These are phyloP conservation scores for Flaveria robusta DNA, from an alignment of 129 eudicot species.

Conservation along the genomic window DNA sequence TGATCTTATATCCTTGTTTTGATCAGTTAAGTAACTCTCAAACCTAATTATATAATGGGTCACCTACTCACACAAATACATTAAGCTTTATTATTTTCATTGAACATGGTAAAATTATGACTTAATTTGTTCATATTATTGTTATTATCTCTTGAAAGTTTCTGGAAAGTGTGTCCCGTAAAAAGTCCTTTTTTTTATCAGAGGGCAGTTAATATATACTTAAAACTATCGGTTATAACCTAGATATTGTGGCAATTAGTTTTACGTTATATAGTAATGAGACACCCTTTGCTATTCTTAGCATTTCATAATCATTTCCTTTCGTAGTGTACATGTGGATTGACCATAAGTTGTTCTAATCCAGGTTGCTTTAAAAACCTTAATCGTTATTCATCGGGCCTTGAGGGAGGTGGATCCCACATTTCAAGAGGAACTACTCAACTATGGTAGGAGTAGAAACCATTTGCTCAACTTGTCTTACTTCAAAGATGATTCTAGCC, in stretches of 20 bases:
- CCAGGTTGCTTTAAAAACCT: conserved; percentile 78
- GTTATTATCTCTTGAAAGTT: background rate
- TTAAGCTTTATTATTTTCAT: background rate
- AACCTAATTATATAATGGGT: background rate
- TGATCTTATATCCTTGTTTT: conserved; percentile 9
- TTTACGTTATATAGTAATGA: background rate
- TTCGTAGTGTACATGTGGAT: conserved; percentile 12
- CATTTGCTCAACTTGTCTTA: conserved; percentile 65
- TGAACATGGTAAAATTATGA: background rate
- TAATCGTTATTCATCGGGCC: conserved; percentile 78
- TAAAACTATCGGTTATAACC: conserved; percentile 6
- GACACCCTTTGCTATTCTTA: no score
- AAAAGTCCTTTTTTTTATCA: conserved; percentile 5
- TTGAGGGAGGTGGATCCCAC: conserved; percentile 70
- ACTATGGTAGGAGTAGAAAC: conserved; percentile 47
- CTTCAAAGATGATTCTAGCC: conserved; percentile 78
- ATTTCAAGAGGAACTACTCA: conserved; percentile 59
- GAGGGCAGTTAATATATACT: conserved; percentile 8
- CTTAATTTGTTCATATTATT: background rate
- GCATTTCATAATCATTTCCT: no score
- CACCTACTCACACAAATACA: background rate
- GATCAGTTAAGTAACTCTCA: background rate
- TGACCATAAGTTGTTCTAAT: conserved; percentile 21
- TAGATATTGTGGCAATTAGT: background rate
- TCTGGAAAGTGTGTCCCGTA: background rate